phyloP scores from a whole-genome alignment of 2,329 filamentous ascomycete species.

The Phialophora macrospora region DNA sequence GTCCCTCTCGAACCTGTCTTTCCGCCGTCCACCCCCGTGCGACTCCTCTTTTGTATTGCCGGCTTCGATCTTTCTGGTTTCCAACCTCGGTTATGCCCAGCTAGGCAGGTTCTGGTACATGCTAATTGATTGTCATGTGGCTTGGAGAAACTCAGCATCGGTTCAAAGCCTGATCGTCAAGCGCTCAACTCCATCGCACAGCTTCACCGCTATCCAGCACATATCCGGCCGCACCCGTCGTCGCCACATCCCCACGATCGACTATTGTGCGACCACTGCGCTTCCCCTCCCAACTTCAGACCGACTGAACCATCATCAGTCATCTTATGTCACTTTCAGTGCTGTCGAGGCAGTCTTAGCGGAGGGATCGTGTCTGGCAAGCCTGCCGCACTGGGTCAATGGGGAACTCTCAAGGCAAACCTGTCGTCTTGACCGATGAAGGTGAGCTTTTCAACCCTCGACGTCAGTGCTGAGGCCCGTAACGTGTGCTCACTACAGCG shows the following conservation, averaged over 20 bases:
- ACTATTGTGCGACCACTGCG: background rate
- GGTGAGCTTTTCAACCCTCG: conserved; percentile 57
- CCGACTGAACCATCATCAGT: background rate
- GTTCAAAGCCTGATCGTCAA: conserved; percentile 21
- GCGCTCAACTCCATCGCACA: conserved; percentile 22
- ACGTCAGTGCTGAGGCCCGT: background rate
- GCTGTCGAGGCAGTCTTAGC: conserved; percentile 4
- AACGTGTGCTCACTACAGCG: conserved; percentile 1
- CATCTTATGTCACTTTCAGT: conserved; percentile 17
- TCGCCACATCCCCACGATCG: conserved; percentile 7
- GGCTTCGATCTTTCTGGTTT: background rate
- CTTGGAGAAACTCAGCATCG: conserved; percentile 22
- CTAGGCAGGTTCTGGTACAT: conserved; percentile 15
- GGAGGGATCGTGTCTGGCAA: conserved; percentile 15
- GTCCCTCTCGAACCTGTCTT: background rate
- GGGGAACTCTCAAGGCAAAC: conserved; percentile 96
- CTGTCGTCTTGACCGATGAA: conserved; percentile 89
- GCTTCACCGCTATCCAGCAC: conserved; percentile 22
- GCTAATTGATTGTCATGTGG: conserved; percentile 17
- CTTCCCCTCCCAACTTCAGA: background rate
- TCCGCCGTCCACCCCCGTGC: background rate
- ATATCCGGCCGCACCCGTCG: conserved; percentile 12
- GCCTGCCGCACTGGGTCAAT: conserved; percentile 55
- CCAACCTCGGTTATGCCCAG: conserved; percentile 16
- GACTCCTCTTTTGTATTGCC: conserved; percentile 7